Conservation (phyloP, 495 filamentous ascomycete genomes). For the Arthonia radiata region DNA sequence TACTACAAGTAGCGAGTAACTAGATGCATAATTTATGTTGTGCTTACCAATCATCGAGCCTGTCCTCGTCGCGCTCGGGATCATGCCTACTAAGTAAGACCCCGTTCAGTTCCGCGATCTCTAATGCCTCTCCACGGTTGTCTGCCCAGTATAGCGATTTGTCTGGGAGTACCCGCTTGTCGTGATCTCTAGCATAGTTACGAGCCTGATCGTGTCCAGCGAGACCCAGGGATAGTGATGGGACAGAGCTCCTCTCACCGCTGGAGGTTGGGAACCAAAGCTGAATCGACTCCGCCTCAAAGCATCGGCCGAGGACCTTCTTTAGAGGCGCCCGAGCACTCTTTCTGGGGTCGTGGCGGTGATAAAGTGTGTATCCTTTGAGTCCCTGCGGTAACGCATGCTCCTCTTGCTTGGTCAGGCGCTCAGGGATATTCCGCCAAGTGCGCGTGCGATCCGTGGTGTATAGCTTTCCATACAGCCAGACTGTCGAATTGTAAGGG, state of each 20-base stretch:
- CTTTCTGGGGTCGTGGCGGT: slow-evolving; percentile 14
- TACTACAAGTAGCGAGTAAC: too few relatives aligned
- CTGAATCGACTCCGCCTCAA: slow-evolving; percentile 22
- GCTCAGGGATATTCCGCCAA: too few relatives aligned
- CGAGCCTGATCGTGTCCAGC: slow-evolving; percentile 16
- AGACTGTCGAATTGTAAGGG: slow-evolving; percentile 17
- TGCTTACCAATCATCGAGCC: slow-evolving; percentile 14
- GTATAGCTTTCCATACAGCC: slow-evolving; percentile 24
- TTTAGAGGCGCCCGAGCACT: slow-evolving; percentile 21
- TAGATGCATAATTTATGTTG: too few relatives aligned
- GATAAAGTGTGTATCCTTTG: slow-evolving; percentile 23
- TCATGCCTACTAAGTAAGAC: slow-evolving; percentile 20
- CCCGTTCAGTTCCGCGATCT: slow-evolving; percentile 26
- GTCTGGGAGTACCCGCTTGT: slow-evolving; percentile 21
- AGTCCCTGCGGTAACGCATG: slow-evolving; percentile 13
- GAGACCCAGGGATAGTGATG: slow-evolving; percentile 11
- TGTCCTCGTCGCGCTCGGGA: slow-evolving; percentile 16
- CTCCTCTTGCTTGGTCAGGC: slow-evolving; percentile 4
- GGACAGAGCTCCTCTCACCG: neutral
- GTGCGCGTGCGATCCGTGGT: slow-evolving; percentile 15
- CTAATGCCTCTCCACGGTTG: slow-evolving; percentile 25
- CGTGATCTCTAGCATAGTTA: slow-evolving; percentile 16
- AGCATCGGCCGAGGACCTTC: slow-evolving; percentile 28
- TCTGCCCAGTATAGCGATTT: slow-evolving; percentile 31
- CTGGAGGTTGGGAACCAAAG: slow-evolving; percentile 16